Evolutionary conservation across 1,139 yeast species (phyloP).

Genomic region (Tardiomyces depauwii): DNA sequence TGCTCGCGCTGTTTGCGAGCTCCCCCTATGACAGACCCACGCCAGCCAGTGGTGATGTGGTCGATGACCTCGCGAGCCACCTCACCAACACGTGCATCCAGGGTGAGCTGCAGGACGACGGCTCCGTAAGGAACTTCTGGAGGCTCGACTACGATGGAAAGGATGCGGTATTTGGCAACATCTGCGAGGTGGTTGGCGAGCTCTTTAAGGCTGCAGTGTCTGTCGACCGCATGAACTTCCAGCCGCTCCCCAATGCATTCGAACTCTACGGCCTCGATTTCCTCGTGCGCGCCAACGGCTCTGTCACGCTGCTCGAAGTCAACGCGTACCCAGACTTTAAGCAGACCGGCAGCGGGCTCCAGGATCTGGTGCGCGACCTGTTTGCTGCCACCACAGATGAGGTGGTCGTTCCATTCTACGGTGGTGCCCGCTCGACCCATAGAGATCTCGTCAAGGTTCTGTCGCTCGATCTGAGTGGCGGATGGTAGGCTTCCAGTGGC

Average conservation of each 20-base stretch:
- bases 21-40: conserved; percentile 28
- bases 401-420: conserved; percentile 18
- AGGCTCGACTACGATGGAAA: conserved; percentile 34
- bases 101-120: conserved; percentile 33
- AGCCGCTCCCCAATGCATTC: conserved; percentile 70
- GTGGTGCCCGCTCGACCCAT: conserved; percentile 1
- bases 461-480: neutral
- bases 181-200: conserved; percentile 54
- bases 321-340: conserved; percentile 95
- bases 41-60: conserved; percentile 17
- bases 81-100: conserved; percentile 91
- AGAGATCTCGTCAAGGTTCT: neutral
- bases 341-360: conserved; percentile 78
- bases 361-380: conserved; percentile 39
- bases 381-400: conserved; percentile 18
- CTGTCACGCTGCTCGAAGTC: conserved; percentile 64
- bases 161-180: conserved; percentile 37
- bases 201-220: conserved; percentile 73
- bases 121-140: conserved; percentile 60
- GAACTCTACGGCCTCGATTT: conserved; percentile 88
- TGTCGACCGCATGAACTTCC: conserved; percentile 71
- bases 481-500: neutral
- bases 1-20: conserved; percentile 72
- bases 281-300: conserved; percentile 45
- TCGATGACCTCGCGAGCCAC: conserved; percentile 49